Conservation (phyloP, 495 filamentous ascomycete genomes). For the Venustampulla echinocandica region DNA sequence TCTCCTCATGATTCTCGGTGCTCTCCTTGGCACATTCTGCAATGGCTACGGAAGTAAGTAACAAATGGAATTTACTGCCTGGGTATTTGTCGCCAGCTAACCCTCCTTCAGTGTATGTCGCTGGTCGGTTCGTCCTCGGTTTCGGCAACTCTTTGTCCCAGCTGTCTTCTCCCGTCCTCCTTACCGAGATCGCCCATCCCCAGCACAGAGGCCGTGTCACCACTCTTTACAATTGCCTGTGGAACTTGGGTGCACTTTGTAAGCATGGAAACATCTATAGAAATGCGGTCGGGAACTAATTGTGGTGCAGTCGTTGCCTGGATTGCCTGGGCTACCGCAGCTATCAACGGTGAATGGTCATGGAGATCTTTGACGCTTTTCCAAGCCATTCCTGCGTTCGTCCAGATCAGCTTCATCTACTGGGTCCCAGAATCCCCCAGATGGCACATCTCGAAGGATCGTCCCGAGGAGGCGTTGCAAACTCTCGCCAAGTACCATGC, state of each 20-base stretch:
- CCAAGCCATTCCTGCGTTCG: slow-evolving; percentile 18
- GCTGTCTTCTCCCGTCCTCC: slow-evolving; percentile 26
- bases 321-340: slow-evolving; percentile 20
- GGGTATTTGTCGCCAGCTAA: not conserved
- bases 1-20: slow-evolving; percentile 40
- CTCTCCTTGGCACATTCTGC: slow-evolving; percentile 36
- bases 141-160: slow-evolving; percentile 23
- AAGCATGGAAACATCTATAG: slow-evolving; percentile 14
- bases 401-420: slow-evolving; percentile 19
- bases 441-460: slow-evolving; percentile 41
- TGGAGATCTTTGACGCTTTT: slow-evolving; percentile 22
- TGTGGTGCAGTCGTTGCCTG: slow-evolving; percentile 17
- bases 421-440: slow-evolving; percentile 46
- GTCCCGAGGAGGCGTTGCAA: slow-evolving; percentile 35
- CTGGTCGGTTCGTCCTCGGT: slow-evolving; percentile 21
- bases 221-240: slow-evolving; percentile 24
- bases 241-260: slow-evolving; percentile 23
- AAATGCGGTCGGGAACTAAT: too few species aligned
- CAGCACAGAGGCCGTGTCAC: slow-evolving; percentile 27
- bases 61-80: not conserved
- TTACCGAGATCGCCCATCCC: slow-evolving; percentile 29
- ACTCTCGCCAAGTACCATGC: slow-evolving; percentile 32
- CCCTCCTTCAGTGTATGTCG: slow-evolving; percentile 30
- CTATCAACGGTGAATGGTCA: slow-evolving; percentile 20
- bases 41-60: slow-evolving; percentile 27